Conservation (phyloP, 2,329 filamentous ascomycete genomes). For the Apiospora hydei region DNA sequence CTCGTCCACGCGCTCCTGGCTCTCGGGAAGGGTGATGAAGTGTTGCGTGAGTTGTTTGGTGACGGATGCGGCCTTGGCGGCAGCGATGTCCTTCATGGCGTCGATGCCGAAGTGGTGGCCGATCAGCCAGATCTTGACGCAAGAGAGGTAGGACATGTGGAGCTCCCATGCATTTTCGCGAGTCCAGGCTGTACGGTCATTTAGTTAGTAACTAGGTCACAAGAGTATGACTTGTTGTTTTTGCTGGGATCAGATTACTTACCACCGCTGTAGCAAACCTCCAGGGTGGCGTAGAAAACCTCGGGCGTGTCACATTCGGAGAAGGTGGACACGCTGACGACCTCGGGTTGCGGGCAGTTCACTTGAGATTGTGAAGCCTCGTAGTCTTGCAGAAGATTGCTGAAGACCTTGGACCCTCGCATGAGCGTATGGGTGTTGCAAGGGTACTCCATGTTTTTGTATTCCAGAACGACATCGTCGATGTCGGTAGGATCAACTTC, state of each 20-base stretch:
- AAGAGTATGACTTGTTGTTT: not conserved
- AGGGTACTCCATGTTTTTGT: conserved; percentile 6
- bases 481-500: not conserved
- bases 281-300: conserved; percentile 18
- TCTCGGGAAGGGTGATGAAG: not conserved
- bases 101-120: conserved; percentile 15
- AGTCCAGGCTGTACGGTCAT: not conserved
- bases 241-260: not conserved
- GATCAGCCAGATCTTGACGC: conserved; percentile 22
- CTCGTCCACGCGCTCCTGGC: not conserved
- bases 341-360: not conserved
- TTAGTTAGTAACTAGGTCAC: not conserved
- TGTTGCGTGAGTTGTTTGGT: not conserved
- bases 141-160: conserved; percentile 12
- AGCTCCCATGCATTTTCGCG: conserved; percentile 2
- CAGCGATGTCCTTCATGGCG: conserved; percentile 14
- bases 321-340: conserved; percentile 7
- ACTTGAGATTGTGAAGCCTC: not conserved
- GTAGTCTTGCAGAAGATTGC: not conserved
- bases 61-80: conserved; percentile 1
- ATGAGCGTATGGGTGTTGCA: not conserved
- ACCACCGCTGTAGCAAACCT: conserved; percentile 17
- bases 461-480: not conserved
- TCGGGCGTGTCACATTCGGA: not conserved
- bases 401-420: conserved; percentile 14